Conservation (phyloP, 2,329 filamentous ascomycete genomes). For the Zymoseptoria crescenta region DNA sequence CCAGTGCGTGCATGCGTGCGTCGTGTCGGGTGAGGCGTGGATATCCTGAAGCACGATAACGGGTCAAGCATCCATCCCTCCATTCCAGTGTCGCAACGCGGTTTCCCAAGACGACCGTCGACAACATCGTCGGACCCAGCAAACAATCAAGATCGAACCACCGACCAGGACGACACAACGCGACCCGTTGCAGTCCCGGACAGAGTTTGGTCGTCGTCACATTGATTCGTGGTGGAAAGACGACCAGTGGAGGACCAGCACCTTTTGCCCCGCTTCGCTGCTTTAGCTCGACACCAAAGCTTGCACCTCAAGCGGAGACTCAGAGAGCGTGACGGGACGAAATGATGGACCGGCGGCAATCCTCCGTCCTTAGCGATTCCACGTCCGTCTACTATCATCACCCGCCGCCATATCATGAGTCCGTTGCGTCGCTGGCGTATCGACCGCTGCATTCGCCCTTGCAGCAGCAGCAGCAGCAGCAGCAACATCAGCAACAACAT, state of each 20-base stretch:
- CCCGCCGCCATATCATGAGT: slow-evolving; percentile 23
- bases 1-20: slow-evolving; percentile 17
- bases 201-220: background rate
- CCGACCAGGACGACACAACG: background rate
- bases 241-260: background rate
- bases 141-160: background rate
- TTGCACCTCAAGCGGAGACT: slow-evolving; percentile 1
- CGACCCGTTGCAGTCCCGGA: background rate
- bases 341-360: slow-evolving; percentile 24
- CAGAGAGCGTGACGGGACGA: slow-evolving; percentile 5
- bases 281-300: slow-evolving; percentile 21
- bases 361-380: slow-evolving; percentile 18
- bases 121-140: background rate
- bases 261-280: slow-evolving; percentile 19
- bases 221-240: background rate
- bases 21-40: slow-evolving; percentile 1
- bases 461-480: slow-evolving; percentile 26
- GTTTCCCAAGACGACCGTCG: background rate
- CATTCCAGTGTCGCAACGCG: background rate
- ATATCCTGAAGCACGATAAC: background rate
- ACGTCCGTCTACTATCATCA: slow-evolving; percentile 11
- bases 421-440: slow-evolving; percentile 32
- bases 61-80: slow-evolving; percentile 2
- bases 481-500: slow-evolving; percentile 11
- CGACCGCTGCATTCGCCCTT: slow-evolving; percentile 33